Conservation (phyloP, 2,329 filamentous ascomycete species). For the Ceratocystiopsis minuta region DNA sequence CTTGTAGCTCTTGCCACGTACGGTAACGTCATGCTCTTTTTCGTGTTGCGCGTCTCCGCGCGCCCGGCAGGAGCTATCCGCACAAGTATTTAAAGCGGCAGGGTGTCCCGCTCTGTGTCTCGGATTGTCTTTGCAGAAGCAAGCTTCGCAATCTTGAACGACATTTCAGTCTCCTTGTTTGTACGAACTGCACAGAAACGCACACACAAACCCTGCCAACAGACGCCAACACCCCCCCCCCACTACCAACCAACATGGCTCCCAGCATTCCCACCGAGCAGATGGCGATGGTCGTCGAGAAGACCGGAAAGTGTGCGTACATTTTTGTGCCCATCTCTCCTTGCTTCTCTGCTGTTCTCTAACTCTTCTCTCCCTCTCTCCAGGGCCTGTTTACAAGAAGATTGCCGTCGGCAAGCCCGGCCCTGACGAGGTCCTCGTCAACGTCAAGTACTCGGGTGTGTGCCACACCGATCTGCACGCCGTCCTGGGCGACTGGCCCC, state of each 20-base stretch:
- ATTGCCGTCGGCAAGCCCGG: constrained; percentile 58
- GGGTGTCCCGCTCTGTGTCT: too few relatives aligned
- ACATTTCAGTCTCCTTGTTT: too few relatives aligned
- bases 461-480: constrained; percentile 16
- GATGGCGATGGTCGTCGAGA: constrained; percentile 81
- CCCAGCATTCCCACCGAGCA: constrained; percentile 60
- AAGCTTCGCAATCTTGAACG: too few relatives aligned
- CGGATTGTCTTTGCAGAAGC: too few relatives aligned
- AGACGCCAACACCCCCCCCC: too few relatives aligned
- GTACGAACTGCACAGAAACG: too few relatives aligned
- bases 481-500: constrained; percentile 11
- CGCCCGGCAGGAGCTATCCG: too few relatives aligned
- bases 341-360: neutral
- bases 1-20: too few relatives aligned
- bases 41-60: too few relatives aligned
- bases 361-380: neutral
- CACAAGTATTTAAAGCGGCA: too few relatives aligned
- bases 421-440: constrained; percentile 14
- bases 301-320: constrained; percentile 51
- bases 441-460: constrained; percentile 16
- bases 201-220: neutral
- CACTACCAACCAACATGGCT: constrained; percentile 10
- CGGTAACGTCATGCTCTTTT: too few relatives aligned
- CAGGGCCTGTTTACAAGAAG: constrained; percentile 44
- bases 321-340: neutral